Evolutionary conservation across 2,329 filamentous ascomycete species (phyloP).

Genomic region (Nemania sp.): DNA sequence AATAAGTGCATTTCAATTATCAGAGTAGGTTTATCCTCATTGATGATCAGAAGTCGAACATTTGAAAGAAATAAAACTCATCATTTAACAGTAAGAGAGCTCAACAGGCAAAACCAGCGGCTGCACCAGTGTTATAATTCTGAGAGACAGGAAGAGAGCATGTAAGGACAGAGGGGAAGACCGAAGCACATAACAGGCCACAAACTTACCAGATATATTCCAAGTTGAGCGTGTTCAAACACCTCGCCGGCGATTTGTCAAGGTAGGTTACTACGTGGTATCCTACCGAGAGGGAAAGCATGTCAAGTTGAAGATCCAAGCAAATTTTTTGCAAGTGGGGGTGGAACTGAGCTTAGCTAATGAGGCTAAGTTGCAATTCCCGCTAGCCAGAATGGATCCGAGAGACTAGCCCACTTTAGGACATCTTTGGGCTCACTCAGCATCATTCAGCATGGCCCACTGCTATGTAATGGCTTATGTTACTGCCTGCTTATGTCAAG

Average conservation of each 20-base stretch:
- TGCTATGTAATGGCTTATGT: conserved; percentile 33
- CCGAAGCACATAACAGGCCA: background rate
- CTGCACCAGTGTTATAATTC: background rate
- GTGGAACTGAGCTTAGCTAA: conserved; percentile 2
- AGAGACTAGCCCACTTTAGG: background rate
- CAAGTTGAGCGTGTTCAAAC: background rate
- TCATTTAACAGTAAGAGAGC: conserved; percentile 26
- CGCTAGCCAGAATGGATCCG: background rate
- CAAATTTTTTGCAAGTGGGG: conserved; percentile 7
- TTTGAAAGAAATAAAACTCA: conserved; percentile 38
- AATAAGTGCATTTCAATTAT: conserved; percentile 16
- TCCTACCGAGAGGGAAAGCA: background rate
- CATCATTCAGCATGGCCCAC: conserved; percentile 37
- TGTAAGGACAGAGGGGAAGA: background rate
- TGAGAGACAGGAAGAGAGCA: background rate
- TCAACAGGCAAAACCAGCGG: background rate
- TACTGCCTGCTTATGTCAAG: background rate
- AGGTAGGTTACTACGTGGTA: background rate
- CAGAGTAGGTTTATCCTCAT: conserved; percentile 39
- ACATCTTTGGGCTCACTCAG: conserved; percentile 14
- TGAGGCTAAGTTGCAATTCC: background rate
- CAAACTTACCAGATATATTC: background rate
- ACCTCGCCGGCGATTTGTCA: background rate
- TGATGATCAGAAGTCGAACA: conserved; percentile 42
- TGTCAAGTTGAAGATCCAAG: background rate